Conservation (phyloP, 1,284 basidiomycete species). For the Cutaneotrichosporon sp. region DNA sequence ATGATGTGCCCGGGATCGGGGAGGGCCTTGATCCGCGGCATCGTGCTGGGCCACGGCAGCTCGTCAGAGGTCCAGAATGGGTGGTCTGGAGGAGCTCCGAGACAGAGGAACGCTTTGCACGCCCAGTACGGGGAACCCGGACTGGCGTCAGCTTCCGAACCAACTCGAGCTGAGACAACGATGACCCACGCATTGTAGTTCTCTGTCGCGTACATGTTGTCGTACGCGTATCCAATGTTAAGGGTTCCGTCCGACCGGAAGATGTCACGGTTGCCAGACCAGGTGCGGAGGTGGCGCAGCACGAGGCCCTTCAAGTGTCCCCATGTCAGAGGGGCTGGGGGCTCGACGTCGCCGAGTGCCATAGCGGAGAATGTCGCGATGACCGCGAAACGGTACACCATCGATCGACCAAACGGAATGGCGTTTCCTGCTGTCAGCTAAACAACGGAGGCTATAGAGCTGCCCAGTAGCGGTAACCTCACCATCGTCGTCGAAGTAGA, state of each 20-base stretch:
- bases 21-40: slow-evolving; percentile 57
- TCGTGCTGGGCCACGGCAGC: slow-evolving; percentile 60
- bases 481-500: slow-evolving; percentile 73
- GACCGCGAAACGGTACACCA: slow-evolving; percentile 75
- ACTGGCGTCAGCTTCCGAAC: slow-evolving; percentile 73
- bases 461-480: slow-evolving; percentile 19
- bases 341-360: slow-evolving; percentile 67
- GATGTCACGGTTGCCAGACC: slow-evolving; percentile 61
- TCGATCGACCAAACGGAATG: slow-evolving; percentile 71
- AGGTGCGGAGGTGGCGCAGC: slow-evolving; percentile 69
- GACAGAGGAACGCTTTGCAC: slow-evolving; percentile 70
- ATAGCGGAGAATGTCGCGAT: slow-evolving; percentile 73
- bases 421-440: slow-evolving; percentile 59
- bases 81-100: slow-evolving; percentile 64
- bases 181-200: slow-evolving; percentile 11
- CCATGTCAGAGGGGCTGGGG: slow-evolving; percentile 66
- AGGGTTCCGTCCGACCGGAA: slow-evolving; percentile 64
- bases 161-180: slow-evolving; percentile 40
- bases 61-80: slow-evolving; percentile 70
- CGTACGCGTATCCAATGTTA: slow-evolving; percentile 63
- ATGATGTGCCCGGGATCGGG: slow-evolving; percentile 69
- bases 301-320: slow-evolving; percentile 71
- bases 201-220: slow-evolving; percentile 13
- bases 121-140: slow-evolving; percentile 75
- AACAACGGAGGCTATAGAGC: background rate